Evolutionary conservation across 148 eudicot species (phyloP).

Genomic region (Cornus controversa): DNA sequence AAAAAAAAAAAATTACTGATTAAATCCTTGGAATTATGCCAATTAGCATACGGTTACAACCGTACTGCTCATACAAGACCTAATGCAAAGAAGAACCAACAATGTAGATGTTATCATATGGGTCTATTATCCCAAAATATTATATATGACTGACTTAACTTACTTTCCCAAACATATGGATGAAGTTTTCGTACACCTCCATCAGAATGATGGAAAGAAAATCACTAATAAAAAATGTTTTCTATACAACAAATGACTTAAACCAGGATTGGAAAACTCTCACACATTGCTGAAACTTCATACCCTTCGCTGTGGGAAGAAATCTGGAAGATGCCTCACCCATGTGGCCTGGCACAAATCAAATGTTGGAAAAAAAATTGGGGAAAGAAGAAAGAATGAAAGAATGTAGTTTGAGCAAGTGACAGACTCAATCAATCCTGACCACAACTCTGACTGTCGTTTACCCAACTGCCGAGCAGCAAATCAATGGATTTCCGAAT

Average conservation of each 20-base stretch:
- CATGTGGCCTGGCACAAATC: no score
- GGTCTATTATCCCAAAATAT: not conserved
- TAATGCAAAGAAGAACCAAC: not conserved
- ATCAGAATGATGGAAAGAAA: not conserved
- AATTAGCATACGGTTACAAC: not conserved
- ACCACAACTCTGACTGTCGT: not conserved
- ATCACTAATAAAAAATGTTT: not conserved
- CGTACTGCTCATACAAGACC: not conserved
- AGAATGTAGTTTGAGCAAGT: not conserved
- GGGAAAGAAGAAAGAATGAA: not conserved
- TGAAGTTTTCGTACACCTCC: not conserved
- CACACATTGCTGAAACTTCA: constrained; percentile 1
- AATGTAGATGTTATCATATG: not conserved
- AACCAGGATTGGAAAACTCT: not conserved
- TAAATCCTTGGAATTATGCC: no score
- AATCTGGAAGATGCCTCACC: constrained; percentile 1
- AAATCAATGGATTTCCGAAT: not conserved
- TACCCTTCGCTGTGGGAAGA: not conserved
- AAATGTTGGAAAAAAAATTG: not conserved
- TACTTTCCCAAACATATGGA: not conserved
- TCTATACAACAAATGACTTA: not conserved
- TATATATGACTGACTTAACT: not conserved
- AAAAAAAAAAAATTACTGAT: no score
- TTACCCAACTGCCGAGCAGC: not conserved
- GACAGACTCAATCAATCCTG: not conserved